A percentile compares a stretch with the other conserved stretches of the same genome.
Evolutionary conservation across 768 basidiomycete species (phyloP).

Genomic region (Suillus americanus): DNA sequence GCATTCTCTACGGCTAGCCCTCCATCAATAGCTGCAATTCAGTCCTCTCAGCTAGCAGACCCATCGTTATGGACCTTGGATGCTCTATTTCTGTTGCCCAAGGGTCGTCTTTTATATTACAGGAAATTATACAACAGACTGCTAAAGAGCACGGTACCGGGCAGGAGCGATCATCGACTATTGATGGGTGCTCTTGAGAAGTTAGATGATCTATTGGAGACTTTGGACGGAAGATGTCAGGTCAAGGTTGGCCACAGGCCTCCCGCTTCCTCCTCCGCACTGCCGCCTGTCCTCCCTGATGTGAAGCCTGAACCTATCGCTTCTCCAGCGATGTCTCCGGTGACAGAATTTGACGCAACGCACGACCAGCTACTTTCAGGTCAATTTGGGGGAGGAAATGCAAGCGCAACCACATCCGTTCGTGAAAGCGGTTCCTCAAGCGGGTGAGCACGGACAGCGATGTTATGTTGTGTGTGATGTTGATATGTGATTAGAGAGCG

Average conservation of each 20-base stretch:
- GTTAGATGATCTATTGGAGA: slow-evolving; percentile 69
- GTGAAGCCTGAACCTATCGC: not conserved
- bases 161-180: slow-evolving; percentile 82
- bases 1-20: slow-evolving; percentile 67
- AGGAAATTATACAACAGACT: slow-evolving; percentile 84
- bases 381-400: slow-evolving; percentile 25
- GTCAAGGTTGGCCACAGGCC: slow-evolving; percentile 24
- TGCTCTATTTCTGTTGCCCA: slow-evolving; percentile 83
- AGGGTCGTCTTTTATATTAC: slow-evolving; percentile 85
- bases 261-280: slow-evolving; percentile 1
- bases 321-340: slow-evolving; percentile 1
- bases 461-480: not conserved
- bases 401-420: slow-evolving; percentile 52
- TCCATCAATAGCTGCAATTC: slow-evolving; percentile 45
- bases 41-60: slow-evolving; percentile 34
- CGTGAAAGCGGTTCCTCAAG: slow-evolving; percentile 53
- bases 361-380: slow-evolving; percentile 18
- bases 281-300: not conserved
- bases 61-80: slow-evolving; percentile 78
- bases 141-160: slow-evolving; percentile 82
- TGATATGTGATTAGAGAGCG: slow-evolving; percentile 44
- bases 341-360: slow-evolving; percentile 6
- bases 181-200: slow-evolving; percentile 79
- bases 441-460: slow-evolving; percentile 42
- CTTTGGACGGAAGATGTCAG: slow-evolving; percentile 58